Evolutionary conservation across 768 basidiomycete genomes (phyloP), one percentile per base, ranked within the genome.

Genomic region (Collybiopsis confluens): DNA sequence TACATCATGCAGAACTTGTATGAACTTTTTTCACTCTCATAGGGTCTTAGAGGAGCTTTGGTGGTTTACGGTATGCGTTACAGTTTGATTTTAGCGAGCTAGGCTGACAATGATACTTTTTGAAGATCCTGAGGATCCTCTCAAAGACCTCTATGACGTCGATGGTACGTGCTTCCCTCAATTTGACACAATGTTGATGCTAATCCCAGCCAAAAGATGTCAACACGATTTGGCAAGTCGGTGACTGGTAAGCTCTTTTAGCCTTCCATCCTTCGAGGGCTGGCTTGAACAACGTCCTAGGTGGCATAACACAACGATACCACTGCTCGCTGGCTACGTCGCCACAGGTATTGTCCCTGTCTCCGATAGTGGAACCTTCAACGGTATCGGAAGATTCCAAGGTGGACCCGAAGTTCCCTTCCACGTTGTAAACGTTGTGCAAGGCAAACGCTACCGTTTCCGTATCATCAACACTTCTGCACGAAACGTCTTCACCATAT

Each of bases 381-480:
- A 81, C 45, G 77, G 75, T 0, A 61, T 59, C 2, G 76, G 77
- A 20, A 74, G 78, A 38, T 73, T 62, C 56, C 44, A 58, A 11
- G 58, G 58, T 11, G 77, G 80, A 5, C 74, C 76, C 15, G 28
- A 57, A 1, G 55, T 61, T 1, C 61, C 69, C 1, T 63, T 78
- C 24, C 56, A 78, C 0, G 67, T 79, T 4, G 65, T 81, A 58
- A 65, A 65, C 30, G 75, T 81, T 13, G 30, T 56, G 2, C 55
- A 45, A 0, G 70, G 71, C 8, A 62, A 63, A 46, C 67, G 78
- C 8, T 78, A 75, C 52, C 71, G 70, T 18, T 56, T 83, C 68
- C 78, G 81, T 16, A 54, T 84, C 20, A 64, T 84, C 60, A 74
- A 73, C 48, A 70, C 70, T 23, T 77, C 51, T 41, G 51, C 51